These are phyloP conservation scores for Metschnikowia sp. DNA, from an alignment of 805 yeast species.

Conservation along the genomic window DNA sequence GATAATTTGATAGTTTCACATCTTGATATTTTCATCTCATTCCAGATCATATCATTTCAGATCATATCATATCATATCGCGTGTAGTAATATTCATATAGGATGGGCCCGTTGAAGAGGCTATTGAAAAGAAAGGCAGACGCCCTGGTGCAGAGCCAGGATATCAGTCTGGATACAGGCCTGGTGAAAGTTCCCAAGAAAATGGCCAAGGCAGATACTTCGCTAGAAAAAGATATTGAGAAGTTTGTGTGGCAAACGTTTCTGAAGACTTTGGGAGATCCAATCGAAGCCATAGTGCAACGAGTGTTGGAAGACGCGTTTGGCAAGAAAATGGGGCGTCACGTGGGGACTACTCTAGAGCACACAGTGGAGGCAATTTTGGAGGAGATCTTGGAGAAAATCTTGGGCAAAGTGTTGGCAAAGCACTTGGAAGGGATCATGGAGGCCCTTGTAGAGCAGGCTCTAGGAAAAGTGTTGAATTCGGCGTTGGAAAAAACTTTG, in stretches of 20 bases:
- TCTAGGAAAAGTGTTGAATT: slow-evolving; percentile 2
- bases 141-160: background rate
- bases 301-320: slow-evolving; percentile 4
- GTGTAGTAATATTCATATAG: too few relatives aligned
- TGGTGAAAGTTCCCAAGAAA: background rate
- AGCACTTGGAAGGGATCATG: slow-evolving; percentile 8
- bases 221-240: slow-evolving; percentile 2
- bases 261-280: slow-evolving; percentile 3
- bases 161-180: background rate
- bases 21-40: too few relatives aligned
- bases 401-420: slow-evolving; percentile 4
- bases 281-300: background rate
- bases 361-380: background rate
- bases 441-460: slow-evolving; percentile 7
- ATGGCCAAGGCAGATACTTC: background rate
- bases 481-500: slow-evolving; percentile 5
- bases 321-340: slow-evolving; percentile 2
- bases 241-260: slow-evolving; percentile 1
- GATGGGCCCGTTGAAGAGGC: background rate
- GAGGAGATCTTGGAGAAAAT: slow-evolving; percentile 5
- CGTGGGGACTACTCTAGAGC: slow-evolving; percentile 1
- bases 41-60: too few relatives aligned
- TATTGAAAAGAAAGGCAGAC: background rate
- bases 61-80: too few relatives aligned
- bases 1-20: too few relatives aligned